Base-by-base conservation (phyloP, 1,284 basidiomycete species). In the Fomes fomentarius region DNA sequence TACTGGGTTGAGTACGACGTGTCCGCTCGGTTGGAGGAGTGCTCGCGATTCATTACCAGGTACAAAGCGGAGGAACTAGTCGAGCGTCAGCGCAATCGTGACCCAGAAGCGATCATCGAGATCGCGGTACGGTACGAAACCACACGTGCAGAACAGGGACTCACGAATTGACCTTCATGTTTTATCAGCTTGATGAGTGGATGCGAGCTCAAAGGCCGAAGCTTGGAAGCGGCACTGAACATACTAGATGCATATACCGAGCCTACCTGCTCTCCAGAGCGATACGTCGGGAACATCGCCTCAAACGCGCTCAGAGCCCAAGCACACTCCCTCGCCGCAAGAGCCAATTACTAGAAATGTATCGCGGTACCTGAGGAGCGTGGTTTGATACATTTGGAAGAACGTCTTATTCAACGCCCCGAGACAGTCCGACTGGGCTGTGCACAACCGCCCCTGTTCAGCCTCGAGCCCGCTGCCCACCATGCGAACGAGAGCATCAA, bases 401-500 rank as follows among this genome's bases (percentile, higher is more conserved):
- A 46, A 22, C 44, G 31, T 19, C 30, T 10, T 3, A 21, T 33
- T 14, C 35, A 30, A 12, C 40, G 30, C 21, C 30, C 30, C 19
- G 17, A 21, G 12, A 33, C 31, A 11, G 3, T 31, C 10, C 31
- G 31, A 6, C 15, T 33, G 6, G 44, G 30, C 8, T 5, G 14
- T n/a, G 30, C 31, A 10, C 17, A 17, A 10, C n/a, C 44, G n/a
- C 30, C 44, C 11, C 19, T 46, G n/a, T n/a, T 11, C 15, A 12
- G 12, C 19, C 24, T 41, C 41, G n/a, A 21, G 11, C 33, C 21
- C 22, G 46, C 46, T 5, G 33, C 30, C 6, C 35, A 40, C 26
- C 46, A 48, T 28, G 46, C 46, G 15, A 48, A 48, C 35, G 35
- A 48, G 26, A 48, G 46, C 46, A 26, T 31, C 25, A 48, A 48